Conservation (phyloP, 305 asterid genomes). For the Fraxinus angustifolia region DNA sequence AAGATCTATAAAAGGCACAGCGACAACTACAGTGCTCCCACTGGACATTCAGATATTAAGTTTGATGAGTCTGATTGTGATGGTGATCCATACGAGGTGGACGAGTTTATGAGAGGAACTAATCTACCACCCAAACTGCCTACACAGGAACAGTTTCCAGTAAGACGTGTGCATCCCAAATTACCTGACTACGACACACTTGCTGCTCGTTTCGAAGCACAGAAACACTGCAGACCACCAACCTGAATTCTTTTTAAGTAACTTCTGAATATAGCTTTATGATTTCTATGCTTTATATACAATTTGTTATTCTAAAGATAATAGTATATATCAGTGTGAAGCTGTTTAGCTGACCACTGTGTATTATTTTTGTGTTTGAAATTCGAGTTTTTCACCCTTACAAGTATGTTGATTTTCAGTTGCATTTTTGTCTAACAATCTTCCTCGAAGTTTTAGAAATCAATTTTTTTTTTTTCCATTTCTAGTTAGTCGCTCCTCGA, state of each 20-base stretch:
- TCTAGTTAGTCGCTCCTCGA: neutral
- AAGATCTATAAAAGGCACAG: constrained; percentile 49
- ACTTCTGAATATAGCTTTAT: neutral
- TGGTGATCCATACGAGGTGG: constrained; percentile 30
- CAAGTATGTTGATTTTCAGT: neutral
- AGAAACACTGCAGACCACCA: constrained; percentile 50
- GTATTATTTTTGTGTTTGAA: neutral
- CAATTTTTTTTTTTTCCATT: neutral
- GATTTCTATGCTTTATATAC: neutral
- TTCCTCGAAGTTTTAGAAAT: neutral
- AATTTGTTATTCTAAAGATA: neutral
- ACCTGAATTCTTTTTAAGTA: constrained; percentile 14
- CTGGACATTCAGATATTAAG: constrained; percentile 32
- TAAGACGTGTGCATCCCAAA: constrained; percentile 70
- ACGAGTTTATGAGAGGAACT: constrained; percentile 22
- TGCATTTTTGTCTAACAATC: neutral
- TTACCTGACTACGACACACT: constrained; percentile 79
- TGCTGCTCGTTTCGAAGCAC: constrained; percentile 92
- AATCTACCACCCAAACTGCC: constrained; percentile 42
- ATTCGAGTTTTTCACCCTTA: neutral
- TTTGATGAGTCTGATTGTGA: constrained; percentile 57
- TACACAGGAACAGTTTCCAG: constrained; percentile 53
- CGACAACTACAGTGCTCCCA: constrained; percentile 33
- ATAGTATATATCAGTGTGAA: neutral
- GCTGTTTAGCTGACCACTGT: neutral